These are phyloP conservation scores for Posidonia oceanica DNA, from an alignment of 116 monocot genomes.

Conservation along the genomic window DNA sequence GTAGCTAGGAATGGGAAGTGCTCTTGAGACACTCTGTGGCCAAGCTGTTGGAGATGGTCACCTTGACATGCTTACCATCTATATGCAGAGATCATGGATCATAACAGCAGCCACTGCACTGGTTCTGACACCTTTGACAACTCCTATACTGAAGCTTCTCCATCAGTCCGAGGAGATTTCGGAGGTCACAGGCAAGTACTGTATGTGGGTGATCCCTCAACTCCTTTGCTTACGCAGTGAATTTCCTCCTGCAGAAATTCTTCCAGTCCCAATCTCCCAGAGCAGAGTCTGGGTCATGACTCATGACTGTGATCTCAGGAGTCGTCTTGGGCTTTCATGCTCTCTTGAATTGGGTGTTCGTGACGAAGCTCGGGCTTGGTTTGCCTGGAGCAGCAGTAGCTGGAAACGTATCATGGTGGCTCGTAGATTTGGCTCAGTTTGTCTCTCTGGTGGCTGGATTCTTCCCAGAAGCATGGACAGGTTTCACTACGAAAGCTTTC, in stretches of 20 bases:
- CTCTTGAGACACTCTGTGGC: conserved; percentile 83
- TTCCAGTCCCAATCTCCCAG: conserved; percentile 48
- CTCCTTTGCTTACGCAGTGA: conserved; percentile 61
- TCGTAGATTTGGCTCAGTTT: conserved; percentile 43
- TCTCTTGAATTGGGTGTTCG: conserved; percentile 56
- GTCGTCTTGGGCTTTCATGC: conserved; percentile 38
- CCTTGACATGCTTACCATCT: conserved; percentile 63
- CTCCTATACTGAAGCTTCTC: conserved; percentile 42
- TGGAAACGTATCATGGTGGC: conserved; percentile 86
- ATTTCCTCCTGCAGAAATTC: conserved; percentile 92
- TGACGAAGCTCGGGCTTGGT: conserved; percentile 44
- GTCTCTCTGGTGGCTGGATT: conserved; percentile 47
- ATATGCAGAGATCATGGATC: conserved; percentile 81
- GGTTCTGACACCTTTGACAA: conserved; percentile 60
- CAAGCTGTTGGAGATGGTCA: conserved; percentile 85
- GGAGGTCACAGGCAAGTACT: conserved; percentile 37
- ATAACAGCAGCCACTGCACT: conserved; percentile 50
- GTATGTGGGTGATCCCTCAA: conserved; percentile 61
- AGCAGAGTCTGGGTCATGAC: conserved; percentile 82
- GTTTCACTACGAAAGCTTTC: conserved; percentile 60
- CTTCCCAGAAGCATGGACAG: conserved; percentile 80
- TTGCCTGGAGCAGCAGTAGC: conserved; percentile 59
- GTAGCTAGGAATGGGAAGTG: conserved; percentile 94
- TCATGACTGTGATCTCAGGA: conserved; percentile 53
- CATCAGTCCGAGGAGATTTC: conserved; percentile 42